Base-by-base conservation (phyloP, 2,329 filamentous ascomycete species). In the Xylaria sp. region DNA sequence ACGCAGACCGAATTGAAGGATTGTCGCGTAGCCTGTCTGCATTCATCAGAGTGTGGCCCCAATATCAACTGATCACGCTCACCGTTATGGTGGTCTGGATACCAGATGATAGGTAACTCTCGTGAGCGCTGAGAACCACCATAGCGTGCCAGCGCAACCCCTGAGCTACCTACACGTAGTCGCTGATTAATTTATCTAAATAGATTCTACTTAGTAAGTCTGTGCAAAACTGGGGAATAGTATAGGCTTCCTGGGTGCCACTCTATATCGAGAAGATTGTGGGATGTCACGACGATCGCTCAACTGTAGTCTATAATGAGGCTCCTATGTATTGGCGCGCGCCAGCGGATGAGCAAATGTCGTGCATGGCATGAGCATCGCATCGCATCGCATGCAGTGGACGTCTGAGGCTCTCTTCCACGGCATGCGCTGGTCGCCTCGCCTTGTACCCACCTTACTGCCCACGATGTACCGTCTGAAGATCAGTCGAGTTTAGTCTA, bases 351-450 rank as follows among this genome's bases (percentile, higher is more conserved):
- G 71, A 66, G 69, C 62, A 61, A 70, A 75, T 77, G 75, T 71
- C 71, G 73, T 78, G 77, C 77, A 78, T 77, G 73, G 65, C 74
- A 75, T 75, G 68, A 72, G 71, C 72, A 73, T 76, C 40, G 40
- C 72, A 35, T 35, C 32, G 69, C 72, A 75, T 74, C 73, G 66
- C 74, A 75, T 75, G 72, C 65, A 71, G 75, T 75, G 72, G 73
- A 68, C 70, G 59, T 71, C 60, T 78, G 76, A 78, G 75, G 75
- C 77, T 78, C 73, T 75, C 73, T 74, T 72, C 65, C 73, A 76
- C 67, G 58, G 59, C 66, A 72, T 72, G 62, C 27, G 63, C 47
- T 63, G 65, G 74, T 71, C 70, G 71, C 74, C 71, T 73, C 72
- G 69, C 68, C 70, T 74, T 59, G 74, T 76, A 73, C 72, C 74